phyloP scores from a whole-genome alignment of 2,329 filamentous ascomycete species.

The Epichloe typhina region DNA sequence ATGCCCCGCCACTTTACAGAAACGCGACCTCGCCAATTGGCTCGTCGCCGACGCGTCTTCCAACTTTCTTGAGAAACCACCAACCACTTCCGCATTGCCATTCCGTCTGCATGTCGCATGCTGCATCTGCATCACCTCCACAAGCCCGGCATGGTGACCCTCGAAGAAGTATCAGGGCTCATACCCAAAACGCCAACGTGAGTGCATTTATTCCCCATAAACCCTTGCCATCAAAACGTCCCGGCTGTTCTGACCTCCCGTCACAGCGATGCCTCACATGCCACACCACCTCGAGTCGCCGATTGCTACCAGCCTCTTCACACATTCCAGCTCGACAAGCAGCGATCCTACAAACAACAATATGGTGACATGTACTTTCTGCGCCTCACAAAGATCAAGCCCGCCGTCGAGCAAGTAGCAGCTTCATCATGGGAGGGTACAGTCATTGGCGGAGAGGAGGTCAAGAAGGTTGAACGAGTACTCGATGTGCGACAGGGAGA shows the following conservation, averaged over 20 bases:
- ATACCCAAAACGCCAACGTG: conserved; percentile 22
- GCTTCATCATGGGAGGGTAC: conserved; percentile 64
- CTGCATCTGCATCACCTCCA: neutral
- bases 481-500: conserved; percentile 92
- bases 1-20: conserved; percentile 2
- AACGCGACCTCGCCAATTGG: neutral
- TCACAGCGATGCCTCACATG: conserved; percentile 20
- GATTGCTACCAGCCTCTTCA: conserved; percentile 60
- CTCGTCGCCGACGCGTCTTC: neutral
- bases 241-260: neutral
- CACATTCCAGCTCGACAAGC: conserved; percentile 59
- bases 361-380: conserved; percentile 97
- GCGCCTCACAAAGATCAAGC: conserved; percentile 76
- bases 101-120: neutral
- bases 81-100: neutral
- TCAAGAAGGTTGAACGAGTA: conserved; percentile 70
- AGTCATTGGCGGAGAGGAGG: conserved; percentile 63
- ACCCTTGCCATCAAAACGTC: neutral
- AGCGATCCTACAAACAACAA: conserved; percentile 78
- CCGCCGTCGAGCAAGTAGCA: conserved; percentile 63
- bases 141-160: conserved; percentile 18
- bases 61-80: neutral
- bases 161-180: conserved; percentile 20
- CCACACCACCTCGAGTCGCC: conserved; percentile 36
- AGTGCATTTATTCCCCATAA: conserved; percentile 4